A percentile compares a stretch with the other conserved stretches of the same genome.
phyloP scores from a whole-genome alignment of 139 green algal species.

The Chlamydomonas sphaeroides region DNA sequence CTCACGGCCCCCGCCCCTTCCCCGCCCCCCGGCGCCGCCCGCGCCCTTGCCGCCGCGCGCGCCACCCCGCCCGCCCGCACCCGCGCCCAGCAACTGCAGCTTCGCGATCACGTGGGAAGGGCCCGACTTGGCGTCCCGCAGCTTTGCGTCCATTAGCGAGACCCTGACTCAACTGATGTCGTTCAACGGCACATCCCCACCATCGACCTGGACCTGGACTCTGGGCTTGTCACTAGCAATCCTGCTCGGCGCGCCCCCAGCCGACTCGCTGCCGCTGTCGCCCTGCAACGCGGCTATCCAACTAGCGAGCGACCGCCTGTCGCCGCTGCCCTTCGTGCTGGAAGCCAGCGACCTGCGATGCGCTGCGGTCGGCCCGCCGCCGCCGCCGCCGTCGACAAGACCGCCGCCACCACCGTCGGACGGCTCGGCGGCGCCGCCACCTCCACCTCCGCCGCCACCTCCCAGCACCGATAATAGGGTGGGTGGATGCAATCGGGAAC shows the following conservation, averaged over 20 bases:
- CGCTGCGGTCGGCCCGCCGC: neutral
- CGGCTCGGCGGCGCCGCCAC: neutral
- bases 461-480: too few species aligned
- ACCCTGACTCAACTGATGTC: conserved; percentile 7
- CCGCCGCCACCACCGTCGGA: neutral
- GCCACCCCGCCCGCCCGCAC: neutral
- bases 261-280: neutral
- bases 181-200: neutral
- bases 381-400: conserved; percentile 6
- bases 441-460: neutral
- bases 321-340: conserved; percentile 6
- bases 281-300: conserved; percentile 11
- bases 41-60: conserved; percentile 14
- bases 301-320: neutral
- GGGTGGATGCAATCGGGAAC: too few species aligned
- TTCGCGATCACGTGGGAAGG: neutral
- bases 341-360: neutral
- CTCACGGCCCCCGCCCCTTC: too few species aligned
- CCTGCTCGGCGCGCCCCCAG: neutral
- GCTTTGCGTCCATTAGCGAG: conserved; percentile 8
- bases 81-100: neutral
- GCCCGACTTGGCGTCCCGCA: neutral
- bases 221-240: neutral
- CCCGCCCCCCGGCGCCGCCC: neutral
- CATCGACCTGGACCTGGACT: conserved; percentile 6